A percentile compares a stretch with the other conserved stretches of the same genome.
Evolutionary conservation across 805 yeast genomes (phyloP).

Genomic region (Isabelozyma pseudorhagii): DNA sequence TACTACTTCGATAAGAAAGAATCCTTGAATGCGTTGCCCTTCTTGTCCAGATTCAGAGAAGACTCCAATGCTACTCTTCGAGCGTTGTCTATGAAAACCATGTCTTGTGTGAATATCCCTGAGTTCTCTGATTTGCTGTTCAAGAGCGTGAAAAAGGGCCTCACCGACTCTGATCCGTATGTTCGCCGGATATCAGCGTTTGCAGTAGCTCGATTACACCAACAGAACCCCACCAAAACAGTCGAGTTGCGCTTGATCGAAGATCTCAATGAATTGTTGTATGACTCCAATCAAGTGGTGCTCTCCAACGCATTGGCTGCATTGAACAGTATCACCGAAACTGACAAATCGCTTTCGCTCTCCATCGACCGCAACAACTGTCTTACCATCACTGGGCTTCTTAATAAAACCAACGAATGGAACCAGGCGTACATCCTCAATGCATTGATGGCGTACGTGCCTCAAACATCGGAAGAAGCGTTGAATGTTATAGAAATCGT

Average conservation of each 20-base stretch:
- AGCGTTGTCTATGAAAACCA: slow-evolving; percentile 60
- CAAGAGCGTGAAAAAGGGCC: slow-evolving; percentile 28
- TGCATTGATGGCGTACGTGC: slow-evolving; percentile 66
- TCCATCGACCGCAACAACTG: slow-evolving; percentile 49
- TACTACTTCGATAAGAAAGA: slow-evolving; percentile 56
- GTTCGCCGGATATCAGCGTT: slow-evolving; percentile 70
- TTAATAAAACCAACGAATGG: slow-evolving; percentile 59
- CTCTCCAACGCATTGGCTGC: slow-evolving; percentile 73
- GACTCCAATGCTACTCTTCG: slow-evolving; percentile 48
- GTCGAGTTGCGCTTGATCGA: slow-evolving; percentile 42
- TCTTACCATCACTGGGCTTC: slow-evolving; percentile 27
- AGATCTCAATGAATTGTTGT: slow-evolving; percentile 49
- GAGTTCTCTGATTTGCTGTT: slow-evolving; percentile 50
- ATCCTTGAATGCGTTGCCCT: slow-evolving; percentile 53
- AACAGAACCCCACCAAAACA: slow-evolving; percentile 47
- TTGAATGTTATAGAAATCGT: slow-evolving; percentile 58
- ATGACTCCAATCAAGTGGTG: slow-evolving; percentile 57
- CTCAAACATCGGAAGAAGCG: slow-evolving; percentile 67
- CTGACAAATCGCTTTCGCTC: slow-evolving; percentile 46
- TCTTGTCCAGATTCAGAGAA: slow-evolving; percentile 50
- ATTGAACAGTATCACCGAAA: slow-evolving; percentile 61
- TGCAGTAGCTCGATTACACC: slow-evolving; percentile 66
- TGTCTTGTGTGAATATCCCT: slow-evolving; percentile 55
- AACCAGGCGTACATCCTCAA: slow-evolving; percentile 64
- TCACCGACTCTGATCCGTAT: slow-evolving; percentile 50